A percentile compares a stretch with the other conserved stretches of the same genome.
Conservation (phyloP, 345 rosid genomes). For the Pugionium cornutum region DNA sequence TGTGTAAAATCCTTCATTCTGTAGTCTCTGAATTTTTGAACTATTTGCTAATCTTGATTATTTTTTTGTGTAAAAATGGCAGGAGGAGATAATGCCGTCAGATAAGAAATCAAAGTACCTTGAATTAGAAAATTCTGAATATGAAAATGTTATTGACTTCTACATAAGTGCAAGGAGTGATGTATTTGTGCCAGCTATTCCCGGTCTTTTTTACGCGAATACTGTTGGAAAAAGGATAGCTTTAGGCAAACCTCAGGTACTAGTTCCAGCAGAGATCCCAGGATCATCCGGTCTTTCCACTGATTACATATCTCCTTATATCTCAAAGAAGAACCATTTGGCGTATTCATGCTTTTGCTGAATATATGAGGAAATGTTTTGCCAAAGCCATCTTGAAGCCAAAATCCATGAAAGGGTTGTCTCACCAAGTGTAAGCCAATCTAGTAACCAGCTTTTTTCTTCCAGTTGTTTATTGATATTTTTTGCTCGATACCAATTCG, state of each 20-base stretch:
- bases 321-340: no score
- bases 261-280: constrained; percentile 76
- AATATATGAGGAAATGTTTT: constrained; percentile 14
- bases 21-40: constrained; percentile 14
- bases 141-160: constrained; percentile 78
- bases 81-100: constrained; percentile 85
- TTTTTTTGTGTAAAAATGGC: constrained; percentile 33
- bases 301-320: constrained; percentile 72
- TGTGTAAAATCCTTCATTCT: constrained; percentile 27
- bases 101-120: constrained; percentile 75
- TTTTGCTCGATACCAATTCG: constrained; percentile 31
- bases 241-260: constrained; percentile 76
- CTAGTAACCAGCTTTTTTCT: constrained; percentile 1
- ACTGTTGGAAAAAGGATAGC: no score
- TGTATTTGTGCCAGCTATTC: constrained; percentile 89
- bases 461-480: constrained; percentile 28
- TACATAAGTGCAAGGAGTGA: constrained; percentile 80
- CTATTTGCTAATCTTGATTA: constrained; percentile 9
- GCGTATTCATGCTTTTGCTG: constrained; percentile 51
- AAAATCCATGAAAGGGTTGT: constrained; percentile 17
- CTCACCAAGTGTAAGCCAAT: constrained; percentile 35
- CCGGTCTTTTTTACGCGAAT: constrained; percentile 50
- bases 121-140: constrained; percentile 36
- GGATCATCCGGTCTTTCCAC: constrained; percentile 56
- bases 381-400: constrained; percentile 19